phyloP scores from a whole-genome alignment of 441 rosid species.

The Pelargonium myrrhifolium region DNA sequence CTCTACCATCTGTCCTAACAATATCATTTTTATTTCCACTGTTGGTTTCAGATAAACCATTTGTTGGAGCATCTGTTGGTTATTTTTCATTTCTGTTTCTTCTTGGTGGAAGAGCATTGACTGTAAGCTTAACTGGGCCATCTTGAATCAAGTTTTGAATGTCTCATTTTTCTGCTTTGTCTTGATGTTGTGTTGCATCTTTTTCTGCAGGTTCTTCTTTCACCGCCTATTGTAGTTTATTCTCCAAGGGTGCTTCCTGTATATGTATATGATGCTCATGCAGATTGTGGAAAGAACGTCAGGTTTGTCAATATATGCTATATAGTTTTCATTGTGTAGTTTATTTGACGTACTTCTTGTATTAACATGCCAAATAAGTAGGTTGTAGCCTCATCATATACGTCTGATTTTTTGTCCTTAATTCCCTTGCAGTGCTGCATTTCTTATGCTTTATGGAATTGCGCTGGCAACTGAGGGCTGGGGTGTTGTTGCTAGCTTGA shows the following conservation, averaged over 20 bases:
- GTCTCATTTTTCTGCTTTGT: conserved; percentile 13
- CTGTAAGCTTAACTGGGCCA: conserved; percentile 49
- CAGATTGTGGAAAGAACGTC: conserved; percentile 97
- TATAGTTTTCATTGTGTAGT: conserved; percentile 4
- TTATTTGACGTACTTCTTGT: conserved; percentile 7
- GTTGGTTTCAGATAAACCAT: conserved; percentile 65
- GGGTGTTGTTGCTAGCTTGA: conserved; percentile 99
- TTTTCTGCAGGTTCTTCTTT: conserved; percentile 80
- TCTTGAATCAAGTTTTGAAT: conserved; percentile 14
- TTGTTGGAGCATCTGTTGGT: conserved; percentile 99
- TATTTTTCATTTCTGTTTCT: conserved; percentile 92
- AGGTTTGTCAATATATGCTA: conserved; percentile 51
- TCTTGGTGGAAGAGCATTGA: conserved; percentile 95
- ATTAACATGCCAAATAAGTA: conserved; percentile 2
- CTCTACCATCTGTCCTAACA: conserved; percentile 9
- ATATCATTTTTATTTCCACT: conserved; percentile 4
- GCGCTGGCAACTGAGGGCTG: conserved; percentile 99
- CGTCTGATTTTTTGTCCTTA: conserved; percentile 18
- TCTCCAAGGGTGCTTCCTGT: conserved; percentile 99
- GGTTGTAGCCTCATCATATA: conserved; percentile 10
- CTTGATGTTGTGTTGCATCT: conserved; percentile 16
- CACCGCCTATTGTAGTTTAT: conserved; percentile 99
- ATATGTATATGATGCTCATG: conserved; percentile 98
- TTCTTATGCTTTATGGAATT: conserved; percentile 95
- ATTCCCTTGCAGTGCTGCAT: conserved; percentile 63